phyloP scores from a whole-genome alignment of 164 flowering plant species.

The Buxus sempervirens region DNA sequence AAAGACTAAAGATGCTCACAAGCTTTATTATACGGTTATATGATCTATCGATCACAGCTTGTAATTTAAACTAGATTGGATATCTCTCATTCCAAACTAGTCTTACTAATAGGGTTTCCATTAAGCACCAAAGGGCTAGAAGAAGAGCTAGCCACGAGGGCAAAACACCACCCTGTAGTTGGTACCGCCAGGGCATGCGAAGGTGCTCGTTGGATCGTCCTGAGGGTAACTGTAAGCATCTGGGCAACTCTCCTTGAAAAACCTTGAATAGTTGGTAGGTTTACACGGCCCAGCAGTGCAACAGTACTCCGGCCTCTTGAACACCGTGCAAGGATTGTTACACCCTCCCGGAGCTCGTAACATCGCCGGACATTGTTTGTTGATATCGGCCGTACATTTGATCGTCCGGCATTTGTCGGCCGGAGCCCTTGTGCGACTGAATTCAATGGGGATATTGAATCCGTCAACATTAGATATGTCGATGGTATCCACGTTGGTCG shows the following conservation, averaged over 20 bases:
- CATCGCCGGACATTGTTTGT: conserved; percentile 26
- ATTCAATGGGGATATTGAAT: conserved; percentile 32
- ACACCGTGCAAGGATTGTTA: conserved; percentile 29
- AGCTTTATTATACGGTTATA: too few relatives aligned
- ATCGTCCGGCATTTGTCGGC: conserved; percentile 10
- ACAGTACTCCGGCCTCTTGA: conserved; percentile 27
- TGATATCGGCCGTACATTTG: conserved; percentile 19
- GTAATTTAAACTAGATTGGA: too few relatives aligned
- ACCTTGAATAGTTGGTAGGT: conserved; percentile 29
- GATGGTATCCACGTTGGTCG: conserved; percentile 20
- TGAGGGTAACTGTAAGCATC: conserved; percentile 25
- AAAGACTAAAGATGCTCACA: too few relatives aligned
- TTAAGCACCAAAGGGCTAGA: too few relatives aligned
- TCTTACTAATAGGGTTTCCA: too few relatives aligned
- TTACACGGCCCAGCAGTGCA: conserved; percentile 26
- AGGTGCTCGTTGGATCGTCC: conserved; percentile 28
- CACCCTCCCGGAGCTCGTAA: conserved; percentile 29
- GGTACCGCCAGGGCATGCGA: conserved; percentile 25
- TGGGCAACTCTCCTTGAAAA: conserved; percentile 28
- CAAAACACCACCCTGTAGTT: conserved; percentile 26
- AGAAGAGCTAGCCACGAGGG: too few relatives aligned
- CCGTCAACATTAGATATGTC: conserved; percentile 32
- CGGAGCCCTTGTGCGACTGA: conserved; percentile 18
- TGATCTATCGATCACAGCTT: too few relatives aligned
- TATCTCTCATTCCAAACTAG: too few relatives aligned